A percentile compares a stretch with the other conserved stretches of the same genome.
Conservation (phyloP, 2,329 filamentous ascomycete species). For the Alternaria infectoria region DNA sequence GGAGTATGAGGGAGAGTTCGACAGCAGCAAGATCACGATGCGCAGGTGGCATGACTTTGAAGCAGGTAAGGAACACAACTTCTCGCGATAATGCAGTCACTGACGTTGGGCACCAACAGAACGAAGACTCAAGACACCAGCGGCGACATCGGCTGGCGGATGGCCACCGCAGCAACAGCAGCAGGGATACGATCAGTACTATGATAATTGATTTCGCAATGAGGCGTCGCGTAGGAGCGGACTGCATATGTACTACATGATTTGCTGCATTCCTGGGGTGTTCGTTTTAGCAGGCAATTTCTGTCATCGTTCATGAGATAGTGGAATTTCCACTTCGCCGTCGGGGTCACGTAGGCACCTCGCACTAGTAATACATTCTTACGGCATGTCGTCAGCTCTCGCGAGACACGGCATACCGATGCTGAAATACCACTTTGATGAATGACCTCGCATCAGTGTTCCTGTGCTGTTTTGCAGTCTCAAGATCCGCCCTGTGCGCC, state of each 20-base stretch:
- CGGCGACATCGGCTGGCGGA: conserved; percentile 42
- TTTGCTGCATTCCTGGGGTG: conserved; percentile 36
- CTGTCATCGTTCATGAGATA: not conserved
- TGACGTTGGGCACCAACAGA: conserved; percentile 45
- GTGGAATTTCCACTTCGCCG: conserved; percentile 5
- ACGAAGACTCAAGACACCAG: conserved; percentile 50
- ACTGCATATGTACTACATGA: conserved; percentile 36
- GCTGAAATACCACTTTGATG: not conserved
- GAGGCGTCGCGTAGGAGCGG: conserved; percentile 36
- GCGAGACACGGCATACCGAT: not conserved
- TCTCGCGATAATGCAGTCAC: conserved; percentile 25
- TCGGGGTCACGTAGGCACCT: not conserved
- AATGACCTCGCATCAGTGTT: not conserved
- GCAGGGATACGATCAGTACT: conserved; percentile 49
- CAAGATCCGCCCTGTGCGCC: conserved; percentile 2
- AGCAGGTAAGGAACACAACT: conserved; percentile 59
- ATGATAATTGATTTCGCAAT: conserved; percentile 46
- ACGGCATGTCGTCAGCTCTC: not conserved
- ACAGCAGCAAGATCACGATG: conserved; percentile 99
- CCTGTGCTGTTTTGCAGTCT: conserved; percentile 1
- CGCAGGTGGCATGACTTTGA: conserved; percentile 97
- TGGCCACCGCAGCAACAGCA: conserved; percentile 43
- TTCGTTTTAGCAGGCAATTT: conserved; percentile 11
- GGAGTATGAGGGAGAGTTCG: conserved; percentile 93
- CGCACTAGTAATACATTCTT: conserved; percentile 20